Conservation (phyloP, 2,329 filamentous ascomycete species). For the Phialophora tarda region DNA sequence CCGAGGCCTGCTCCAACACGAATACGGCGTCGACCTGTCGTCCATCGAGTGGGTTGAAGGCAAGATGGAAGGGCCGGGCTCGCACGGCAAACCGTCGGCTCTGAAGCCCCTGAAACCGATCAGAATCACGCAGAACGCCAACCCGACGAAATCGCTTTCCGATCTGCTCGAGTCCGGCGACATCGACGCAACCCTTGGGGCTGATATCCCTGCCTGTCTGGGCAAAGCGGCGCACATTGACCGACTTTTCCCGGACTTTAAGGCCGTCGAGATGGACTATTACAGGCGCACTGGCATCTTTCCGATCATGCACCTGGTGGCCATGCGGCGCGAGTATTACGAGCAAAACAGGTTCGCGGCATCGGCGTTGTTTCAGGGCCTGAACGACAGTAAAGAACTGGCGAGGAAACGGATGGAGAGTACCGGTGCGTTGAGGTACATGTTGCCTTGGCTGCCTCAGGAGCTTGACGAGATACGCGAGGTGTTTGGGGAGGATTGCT, state of each 20-base stretch:
- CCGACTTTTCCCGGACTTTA: constrained; percentile 47
- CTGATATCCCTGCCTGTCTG: constrained; percentile 44
- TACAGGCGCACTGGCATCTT: constrained; percentile 43
- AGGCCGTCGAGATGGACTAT: constrained; percentile 45
- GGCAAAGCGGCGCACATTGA: constrained; percentile 41
- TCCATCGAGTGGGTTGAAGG: constrained; percentile 46
- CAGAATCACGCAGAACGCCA: constrained; percentile 16
- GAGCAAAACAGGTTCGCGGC: constrained; percentile 44
- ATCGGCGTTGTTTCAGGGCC: constrained; percentile 44
- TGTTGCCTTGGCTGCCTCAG: constrained; percentile 46
- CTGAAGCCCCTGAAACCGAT: constrained; percentile 18
- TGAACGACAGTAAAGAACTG: constrained; percentile 45
- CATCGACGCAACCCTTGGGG: constrained; percentile 48
- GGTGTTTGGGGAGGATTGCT: constrained; percentile 38
- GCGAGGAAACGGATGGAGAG: constrained; percentile 43
- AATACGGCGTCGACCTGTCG: constrained; percentile 44
- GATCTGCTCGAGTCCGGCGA: constrained; percentile 46
- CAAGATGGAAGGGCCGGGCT: constrained; percentile 41
- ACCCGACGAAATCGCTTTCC: constrained; percentile 41
- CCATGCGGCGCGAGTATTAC: constrained; percentile 39
- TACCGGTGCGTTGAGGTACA: constrained; percentile 42
- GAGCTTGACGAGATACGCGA: constrained; percentile 46
- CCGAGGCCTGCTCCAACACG: constrained; percentile 44
- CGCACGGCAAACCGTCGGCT: constrained; percentile 43
- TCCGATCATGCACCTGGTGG: constrained; percentile 46